These are phyloP conservation scores for Aspergillus asperescens DNA, from an alignment of 495 filamentous ascomycete species.

Conservation along the genomic window DNA sequence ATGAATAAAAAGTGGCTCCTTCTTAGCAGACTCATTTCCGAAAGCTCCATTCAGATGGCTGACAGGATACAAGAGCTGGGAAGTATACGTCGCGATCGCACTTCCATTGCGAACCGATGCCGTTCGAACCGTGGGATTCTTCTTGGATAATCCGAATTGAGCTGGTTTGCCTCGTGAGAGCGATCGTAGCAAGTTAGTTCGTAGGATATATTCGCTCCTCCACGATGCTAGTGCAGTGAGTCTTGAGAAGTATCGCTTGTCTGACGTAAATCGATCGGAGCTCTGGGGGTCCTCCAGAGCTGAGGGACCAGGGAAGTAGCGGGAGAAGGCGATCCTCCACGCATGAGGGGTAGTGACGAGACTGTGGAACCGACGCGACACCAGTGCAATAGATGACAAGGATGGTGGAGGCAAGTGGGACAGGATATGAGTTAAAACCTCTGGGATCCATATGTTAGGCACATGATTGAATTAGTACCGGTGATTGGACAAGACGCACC, in stretches of 20 bases:
- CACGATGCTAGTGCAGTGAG: constrained; percentile 77
- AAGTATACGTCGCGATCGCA: constrained; percentile 71
- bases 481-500: constrained; percentile 48
- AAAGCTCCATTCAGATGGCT: constrained; percentile 74
- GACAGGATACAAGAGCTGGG: constrained; percentile 66
- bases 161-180: constrained; percentile 70
- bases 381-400: constrained; percentile 67
- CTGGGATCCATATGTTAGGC: constrained; percentile 43
- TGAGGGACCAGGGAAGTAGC: constrained; percentile 76
- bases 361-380: constrained; percentile 76
- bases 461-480: not conserved
- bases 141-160: constrained; percentile 49
- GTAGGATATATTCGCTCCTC: constrained; percentile 86
- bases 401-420: constrained; percentile 81
- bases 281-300: constrained; percentile 32
- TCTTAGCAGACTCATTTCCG: constrained; percentile 54
- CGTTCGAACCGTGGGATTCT: constrained; percentile 42
- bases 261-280: constrained; percentile 51
- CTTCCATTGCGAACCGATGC: constrained; percentile 48
- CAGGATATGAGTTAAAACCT: constrained; percentile 86
- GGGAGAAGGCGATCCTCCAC: constrained; percentile 83
- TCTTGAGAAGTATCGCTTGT: constrained; percentile 71
- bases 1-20: constrained; percentile 71
- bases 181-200: constrained; percentile 78
- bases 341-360: constrained; percentile 84